These are phyloP conservation scores for Atkinsonella hypoxylon DNA, from an alignment of 2,329 filamentous ascomycete genomes.

Conservation along the genomic window DNA sequence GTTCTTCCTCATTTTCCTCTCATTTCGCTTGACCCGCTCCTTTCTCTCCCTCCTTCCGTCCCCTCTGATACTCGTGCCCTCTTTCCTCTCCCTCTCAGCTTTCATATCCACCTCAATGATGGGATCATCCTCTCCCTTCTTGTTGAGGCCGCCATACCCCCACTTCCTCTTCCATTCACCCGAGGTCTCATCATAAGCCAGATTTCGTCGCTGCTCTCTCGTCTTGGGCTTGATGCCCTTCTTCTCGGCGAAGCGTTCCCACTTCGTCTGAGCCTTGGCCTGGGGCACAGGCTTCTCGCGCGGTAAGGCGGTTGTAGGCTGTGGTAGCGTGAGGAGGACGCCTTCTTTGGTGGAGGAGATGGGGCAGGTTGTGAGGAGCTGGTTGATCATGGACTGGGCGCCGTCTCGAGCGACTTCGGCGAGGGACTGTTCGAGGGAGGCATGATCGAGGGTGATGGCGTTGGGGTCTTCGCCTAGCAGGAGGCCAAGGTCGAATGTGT, in stretches of 20 bases:
- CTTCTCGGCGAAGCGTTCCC: constrained; percentile 92
- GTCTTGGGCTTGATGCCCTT: constrained; percentile 91
- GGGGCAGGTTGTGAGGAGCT: constrained; percentile 79
- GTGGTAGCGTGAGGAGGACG: constrained; percentile 69
- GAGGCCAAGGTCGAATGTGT: constrained; percentile 85
- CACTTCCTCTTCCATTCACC: constrained; percentile 90
- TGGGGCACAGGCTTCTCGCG: constrained; percentile 85
- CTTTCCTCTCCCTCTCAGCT: constrained; percentile 50
- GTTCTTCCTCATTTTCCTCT: constrained; percentile 58
- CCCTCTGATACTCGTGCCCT: constrained; percentile 48
- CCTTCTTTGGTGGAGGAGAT: constrained; percentile 57
- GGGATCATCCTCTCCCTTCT: constrained; percentile 74
- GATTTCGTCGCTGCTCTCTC: constrained; percentile 59
- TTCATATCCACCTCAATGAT: constrained; percentile 82
- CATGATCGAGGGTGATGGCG: constrained; percentile 49
- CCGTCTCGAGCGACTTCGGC: constrained; percentile 71
- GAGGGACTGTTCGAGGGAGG: constrained; percentile 54
- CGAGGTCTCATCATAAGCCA: constrained; percentile 71
- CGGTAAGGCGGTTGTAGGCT: constrained; percentile 58
- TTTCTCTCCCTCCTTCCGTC: constrained; percentile 52
- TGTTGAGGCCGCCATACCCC: constrained; percentile 88
- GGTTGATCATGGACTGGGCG: constrained; percentile 85
- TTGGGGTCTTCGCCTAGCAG: constrained; percentile 82
- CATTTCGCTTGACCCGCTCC: constrained; percentile 60
- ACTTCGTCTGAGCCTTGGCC: constrained; percentile 76